Evolutionary conservation across 2,329 filamentous ascomycete species (phyloP).

Genomic region (Plenodomus lindquistii): DNA sequence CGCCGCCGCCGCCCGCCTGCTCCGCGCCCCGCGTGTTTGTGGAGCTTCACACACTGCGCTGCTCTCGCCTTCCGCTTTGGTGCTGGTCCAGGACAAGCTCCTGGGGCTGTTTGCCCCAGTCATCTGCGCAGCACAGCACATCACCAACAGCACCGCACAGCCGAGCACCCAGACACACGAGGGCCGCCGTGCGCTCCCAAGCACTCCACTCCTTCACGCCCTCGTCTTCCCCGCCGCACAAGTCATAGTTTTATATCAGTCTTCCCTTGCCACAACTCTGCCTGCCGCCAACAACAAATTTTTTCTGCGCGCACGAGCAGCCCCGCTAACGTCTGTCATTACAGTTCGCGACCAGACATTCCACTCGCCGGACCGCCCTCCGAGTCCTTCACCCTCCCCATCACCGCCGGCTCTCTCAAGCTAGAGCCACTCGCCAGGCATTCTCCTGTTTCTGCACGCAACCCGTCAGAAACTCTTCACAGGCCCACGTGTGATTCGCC

Average conservation of each 20-base stretch:
- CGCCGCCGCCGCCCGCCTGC: slow-evolving; percentile 15
- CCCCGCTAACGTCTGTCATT: slow-evolving; percentile 17
- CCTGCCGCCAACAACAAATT: background rate
- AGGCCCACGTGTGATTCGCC: slow-evolving; percentile 2
- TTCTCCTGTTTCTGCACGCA: slow-evolving; percentile 3
- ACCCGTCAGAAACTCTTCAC: slow-evolving; percentile 5
- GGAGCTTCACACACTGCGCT: slow-evolving; percentile 10
- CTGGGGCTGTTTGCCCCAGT: slow-evolving; percentile 1
- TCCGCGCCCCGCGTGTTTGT: background rate
- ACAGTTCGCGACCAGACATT: slow-evolving; percentile 15
- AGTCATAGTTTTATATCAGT: slow-evolving; percentile 4
- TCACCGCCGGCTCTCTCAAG: slow-evolving; percentile 7
- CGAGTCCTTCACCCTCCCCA: slow-evolving; percentile 10
- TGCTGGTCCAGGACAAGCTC: slow-evolving; percentile 1
- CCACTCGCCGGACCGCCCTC: slow-evolving; percentile 9
- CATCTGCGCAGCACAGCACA: background rate
- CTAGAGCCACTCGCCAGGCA: slow-evolving; percentile 6
- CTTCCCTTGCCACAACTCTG: slow-evolving; percentile 1
- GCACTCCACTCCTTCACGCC: no score
- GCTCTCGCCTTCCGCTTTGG: slow-evolving; percentile 6
- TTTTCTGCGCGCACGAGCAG: background rate
- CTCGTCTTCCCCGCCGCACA: background rate
- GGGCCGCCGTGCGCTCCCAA: slow-evolving; percentile 3
- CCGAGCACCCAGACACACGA: background rate
- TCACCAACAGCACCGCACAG: background rate